A percentile compares a stretch with the other conserved stretches of the same genome.
phyloP scores from a whole-genome alignment of 1,139 yeast genomes.

The Yamadazyma pseudoaaseri region DNA sequence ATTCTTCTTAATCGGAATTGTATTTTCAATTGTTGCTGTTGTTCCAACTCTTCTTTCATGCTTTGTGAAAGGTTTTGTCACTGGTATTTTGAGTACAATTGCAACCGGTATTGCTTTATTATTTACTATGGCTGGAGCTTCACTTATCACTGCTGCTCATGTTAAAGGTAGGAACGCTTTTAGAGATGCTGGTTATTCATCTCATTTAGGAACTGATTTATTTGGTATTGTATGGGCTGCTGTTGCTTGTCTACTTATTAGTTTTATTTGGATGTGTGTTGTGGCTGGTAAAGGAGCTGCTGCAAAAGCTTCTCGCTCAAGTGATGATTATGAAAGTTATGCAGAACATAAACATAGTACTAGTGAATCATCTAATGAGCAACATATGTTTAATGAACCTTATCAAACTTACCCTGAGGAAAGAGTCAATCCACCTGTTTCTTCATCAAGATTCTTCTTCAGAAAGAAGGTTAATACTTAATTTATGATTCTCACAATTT shows the following conservation, averaged over 20 bases:
- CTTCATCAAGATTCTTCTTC: neutral
- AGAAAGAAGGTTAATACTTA: too few relatives aligned
- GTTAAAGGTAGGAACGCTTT: constrained; percentile 62
- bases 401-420: neutral
- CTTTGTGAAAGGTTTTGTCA: constrained; percentile 18
- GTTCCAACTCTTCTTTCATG: constrained; percentile 30
- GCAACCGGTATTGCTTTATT: constrained; percentile 41
- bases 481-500: too few relatives aligned
- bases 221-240: constrained; percentile 68
- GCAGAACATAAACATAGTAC: constrained; percentile 12
- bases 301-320: constrained; percentile 7
- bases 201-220: constrained; percentile 56
- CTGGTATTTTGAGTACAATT: constrained; percentile 25
- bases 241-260: constrained; percentile 43
- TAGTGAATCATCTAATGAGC: constrained; percentile 11
- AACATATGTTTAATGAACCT: constrained; percentile 5
- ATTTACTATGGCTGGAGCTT: constrained; percentile 57
- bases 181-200: constrained; percentile 40
- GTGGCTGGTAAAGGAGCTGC: constrained; percentile 15
- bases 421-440: neutral
- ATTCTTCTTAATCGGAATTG: constrained; percentile 58
- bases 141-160: constrained; percentile 62
- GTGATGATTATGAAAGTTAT: constrained; percentile 13
- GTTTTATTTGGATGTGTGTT: constrained; percentile 15
- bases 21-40: constrained; percentile 53